Percentiles rank a stretch among this genome's conserved stretches.
phyloP scores from a whole-genome alignment of 176 grass and related monocot species.

The Zoysia pacifica region DNA sequence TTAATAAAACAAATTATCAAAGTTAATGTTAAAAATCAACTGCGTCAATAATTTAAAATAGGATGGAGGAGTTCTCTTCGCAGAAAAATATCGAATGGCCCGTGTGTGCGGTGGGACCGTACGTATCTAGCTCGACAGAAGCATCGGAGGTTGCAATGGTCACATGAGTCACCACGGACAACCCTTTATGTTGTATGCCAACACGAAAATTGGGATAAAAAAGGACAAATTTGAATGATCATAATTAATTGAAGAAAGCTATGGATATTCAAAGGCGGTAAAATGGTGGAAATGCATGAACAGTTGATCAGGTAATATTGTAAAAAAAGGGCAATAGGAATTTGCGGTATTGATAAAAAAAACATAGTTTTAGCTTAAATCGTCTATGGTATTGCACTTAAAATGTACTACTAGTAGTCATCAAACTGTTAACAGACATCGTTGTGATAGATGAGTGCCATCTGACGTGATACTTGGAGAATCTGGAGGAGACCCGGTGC shows the following conservation, averaged over 20 bases:
- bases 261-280: background rate
- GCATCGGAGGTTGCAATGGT: background rate
- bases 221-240: background rate
- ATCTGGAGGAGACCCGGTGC: slow-evolving; percentile 6
- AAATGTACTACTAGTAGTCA: background rate
- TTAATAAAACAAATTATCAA: too few species aligned
- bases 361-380: too few species aligned
- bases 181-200: background rate
- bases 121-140: slow-evolving; percentile 26
- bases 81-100: background rate
- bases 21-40: too few species aligned
- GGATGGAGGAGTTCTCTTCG: too few species aligned
- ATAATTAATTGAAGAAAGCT: background rate
- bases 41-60: too few species aligned
- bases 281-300: background rate
- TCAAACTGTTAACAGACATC: background rate
- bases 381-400: background rate
- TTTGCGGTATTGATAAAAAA: too few species aligned
- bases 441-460: background rate
- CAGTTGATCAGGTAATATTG: background rate
- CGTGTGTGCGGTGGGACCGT: background rate
- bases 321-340: too few species aligned
- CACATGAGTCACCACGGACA: slow-evolving; percentile 34
- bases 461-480: slow-evolving; percentile 6
- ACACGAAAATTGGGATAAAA: background rate